phyloP scores from a whole-genome alignment of 495 filamentous ascomycete genomes.

The Darksidea phi region DNA sequence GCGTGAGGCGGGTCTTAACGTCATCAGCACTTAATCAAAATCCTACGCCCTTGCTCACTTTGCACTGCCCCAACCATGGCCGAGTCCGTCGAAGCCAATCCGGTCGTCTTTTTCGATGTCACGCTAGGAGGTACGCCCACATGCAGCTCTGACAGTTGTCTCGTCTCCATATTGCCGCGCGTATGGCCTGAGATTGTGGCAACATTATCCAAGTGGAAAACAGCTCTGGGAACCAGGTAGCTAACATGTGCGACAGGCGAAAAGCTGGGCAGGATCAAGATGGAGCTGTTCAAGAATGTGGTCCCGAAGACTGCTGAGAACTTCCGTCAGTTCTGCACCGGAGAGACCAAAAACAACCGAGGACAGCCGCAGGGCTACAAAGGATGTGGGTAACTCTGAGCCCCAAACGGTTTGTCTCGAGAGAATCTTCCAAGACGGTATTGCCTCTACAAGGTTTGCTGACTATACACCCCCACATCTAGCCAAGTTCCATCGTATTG shows the following conservation, averaged over 20 bases:
- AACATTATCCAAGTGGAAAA: neutral
- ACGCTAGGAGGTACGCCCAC: conserved; percentile 75
- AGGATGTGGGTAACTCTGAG: conserved; percentile 42
- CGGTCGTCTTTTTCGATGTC: conserved; percentile 89
- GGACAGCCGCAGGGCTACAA: conserved; percentile 83
- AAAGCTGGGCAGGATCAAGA: conserved; percentile 85
- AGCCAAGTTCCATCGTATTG: conserved; percentile 90
- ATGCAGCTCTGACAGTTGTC: neutral
- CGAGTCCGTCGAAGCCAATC: conserved; percentile 46
- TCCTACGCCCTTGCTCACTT: neutral
- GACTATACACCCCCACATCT: too few species aligned
- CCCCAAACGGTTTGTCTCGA: too few species aligned
- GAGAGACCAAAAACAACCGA: conserved; percentile 77
- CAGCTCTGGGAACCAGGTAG: neutral
- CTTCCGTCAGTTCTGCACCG: conserved; percentile 95
- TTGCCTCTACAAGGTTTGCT: too few species aligned
- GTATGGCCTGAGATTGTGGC: neutral
- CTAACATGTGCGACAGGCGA: conserved; percentile 59
- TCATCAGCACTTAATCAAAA: conserved; percentile 7
- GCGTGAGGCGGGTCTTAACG: conserved; percentile 1
- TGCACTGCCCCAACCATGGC: conserved; percentile 37
- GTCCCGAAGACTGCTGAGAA: conserved; percentile 92
- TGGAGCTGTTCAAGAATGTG: conserved; percentile 84
- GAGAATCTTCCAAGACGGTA: too few species aligned
- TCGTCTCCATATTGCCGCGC: too few species aligned